Base-by-base conservation (phyloP, 73 alveolate species). In the Blepharisma stoltei region DNA sequence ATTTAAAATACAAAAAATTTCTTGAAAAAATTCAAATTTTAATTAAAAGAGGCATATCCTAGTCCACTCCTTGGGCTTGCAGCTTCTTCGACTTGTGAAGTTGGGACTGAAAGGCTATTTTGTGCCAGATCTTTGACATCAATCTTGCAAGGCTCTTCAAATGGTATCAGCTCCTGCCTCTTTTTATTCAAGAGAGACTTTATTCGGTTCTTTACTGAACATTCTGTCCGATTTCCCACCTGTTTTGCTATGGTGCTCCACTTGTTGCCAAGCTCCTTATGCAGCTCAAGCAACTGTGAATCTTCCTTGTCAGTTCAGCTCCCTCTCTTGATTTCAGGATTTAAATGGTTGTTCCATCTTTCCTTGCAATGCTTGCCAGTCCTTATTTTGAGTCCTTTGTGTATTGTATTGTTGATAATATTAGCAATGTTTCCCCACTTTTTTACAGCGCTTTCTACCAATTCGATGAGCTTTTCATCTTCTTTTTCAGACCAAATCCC, bases 351-450 rank as follows among this genome's bases (percentile, higher is more conserved):
- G 71, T 83, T 87, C 95, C 96, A 92, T 54, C 98, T 76, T 78
- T 92, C 98, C 60, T 95, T 69, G 50, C 96, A 89, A 54, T 87
- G 89, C 79, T 92, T 92, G 8, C 98, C 98, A 68, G 88, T 92
- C 75, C 94, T 82, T 6, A 81, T 54, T 54, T 48, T 27, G 7
- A 37, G 50, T 20, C 84, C 88, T 14, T 66, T 68, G 43, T 81
- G 79, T 14, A 69, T 44, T 46, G 11, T n/a, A 4, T 9, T 44
- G 60, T 86, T 86, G 38, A 86, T 20, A n/a, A 43, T 54, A 6
- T 75, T 78, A 8, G 93, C 93, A 46, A 86, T 76, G 45, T 75
- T 54, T 54, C 70, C 69, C 93, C 93, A 86, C 49, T 81, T 53
- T 45, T 71, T 23, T 27, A 45, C 38, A 21, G 73, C 81, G 9